Conservation (phyloP, 805 yeast genomes). For the Lipomyces yamanashiensis region DNA sequence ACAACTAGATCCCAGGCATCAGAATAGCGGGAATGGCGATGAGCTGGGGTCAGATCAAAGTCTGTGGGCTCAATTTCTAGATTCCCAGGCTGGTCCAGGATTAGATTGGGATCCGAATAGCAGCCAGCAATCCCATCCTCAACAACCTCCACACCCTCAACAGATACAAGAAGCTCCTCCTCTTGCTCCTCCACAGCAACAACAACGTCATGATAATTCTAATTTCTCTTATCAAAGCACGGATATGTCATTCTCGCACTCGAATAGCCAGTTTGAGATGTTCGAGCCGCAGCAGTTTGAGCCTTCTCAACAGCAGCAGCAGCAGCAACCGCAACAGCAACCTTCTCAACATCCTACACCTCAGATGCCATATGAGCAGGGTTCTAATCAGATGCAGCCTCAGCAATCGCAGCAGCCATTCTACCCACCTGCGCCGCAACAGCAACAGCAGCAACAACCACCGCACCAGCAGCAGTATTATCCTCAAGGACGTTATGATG, state of each 20-base stretch:
- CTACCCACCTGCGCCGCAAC: not conserved
- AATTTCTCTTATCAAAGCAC: slow-evolving; percentile 5
- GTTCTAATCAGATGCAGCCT: not conserved
- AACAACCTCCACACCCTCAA: slow-evolving; percentile 3
- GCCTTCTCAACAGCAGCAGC: slow-evolving; percentile 1
- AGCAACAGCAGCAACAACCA: not conserved
- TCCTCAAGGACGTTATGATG: too few relatives aligned
- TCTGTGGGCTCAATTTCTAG: slow-evolving; percentile 27
- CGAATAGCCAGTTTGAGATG: slow-evolving; percentile 5
- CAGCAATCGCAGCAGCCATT: slow-evolving; percentile 12
- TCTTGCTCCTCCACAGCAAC: slow-evolving; percentile 6
- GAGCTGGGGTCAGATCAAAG: not conserved
- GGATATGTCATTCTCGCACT: slow-evolving; percentile 7
- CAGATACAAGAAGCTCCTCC: not conserved
- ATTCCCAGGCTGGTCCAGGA: slow-evolving; percentile 17
- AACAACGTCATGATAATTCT: slow-evolving; percentile 5
- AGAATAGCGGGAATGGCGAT: not conserved
- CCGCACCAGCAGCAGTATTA: not conserved
- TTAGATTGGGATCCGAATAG: slow-evolving; percentile 14
- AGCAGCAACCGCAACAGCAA: not conserved
- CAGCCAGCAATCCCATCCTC: slow-evolving; percentile 2
- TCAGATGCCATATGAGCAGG: not conserved
- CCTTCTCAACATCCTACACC: not conserved
- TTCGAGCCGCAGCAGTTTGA: not conserved
- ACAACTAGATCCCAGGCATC: not conserved